Evolutionary conservation across 31 red algal genomes (phyloP).

Genomic region (Bonnemaisonia californica): DNA sequence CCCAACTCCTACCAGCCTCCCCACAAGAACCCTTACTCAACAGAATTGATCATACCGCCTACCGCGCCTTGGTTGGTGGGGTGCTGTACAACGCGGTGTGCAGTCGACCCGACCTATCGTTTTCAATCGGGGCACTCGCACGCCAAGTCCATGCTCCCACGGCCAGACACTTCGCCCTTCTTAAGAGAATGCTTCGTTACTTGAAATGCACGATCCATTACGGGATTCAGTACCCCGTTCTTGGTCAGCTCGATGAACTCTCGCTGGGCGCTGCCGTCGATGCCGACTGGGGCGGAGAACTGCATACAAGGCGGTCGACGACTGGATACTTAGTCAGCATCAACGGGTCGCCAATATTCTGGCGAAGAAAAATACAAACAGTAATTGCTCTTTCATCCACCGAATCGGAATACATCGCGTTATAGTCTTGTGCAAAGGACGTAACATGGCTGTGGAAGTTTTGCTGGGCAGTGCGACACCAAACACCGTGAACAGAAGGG

Average conservation of each 20-base stretch:
- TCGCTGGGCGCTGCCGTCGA: not conserved
- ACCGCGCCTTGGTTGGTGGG: not conserved
- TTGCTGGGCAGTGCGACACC: not conserved
- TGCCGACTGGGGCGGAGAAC: not conserved
- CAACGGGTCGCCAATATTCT: not conserved
- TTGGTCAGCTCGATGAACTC: not conserved
- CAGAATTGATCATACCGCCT: not conserved
- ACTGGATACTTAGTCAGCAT: not conserved
- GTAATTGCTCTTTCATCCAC: not conserved
- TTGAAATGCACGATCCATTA: not conserved
- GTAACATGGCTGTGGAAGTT: not conserved
- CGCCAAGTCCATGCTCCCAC: not conserved
- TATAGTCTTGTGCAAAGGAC: not conserved
- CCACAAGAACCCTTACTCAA: no score
- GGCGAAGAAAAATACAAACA: not conserved
- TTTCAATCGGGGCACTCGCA: not conserved
- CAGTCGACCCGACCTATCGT: not conserved
- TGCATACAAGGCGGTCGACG: not conserved
- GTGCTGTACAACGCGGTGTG: not conserved
- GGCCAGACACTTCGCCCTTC: not conserved
- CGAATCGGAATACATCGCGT: not conserved
- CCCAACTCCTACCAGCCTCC: no score
- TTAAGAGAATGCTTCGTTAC: not conserved
- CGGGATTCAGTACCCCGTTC: not conserved
- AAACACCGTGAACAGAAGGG: not conserved